Conservation (phyloP, 108 stramenopile species). For the Cyclotella choctawhatcheeana region DNA sequence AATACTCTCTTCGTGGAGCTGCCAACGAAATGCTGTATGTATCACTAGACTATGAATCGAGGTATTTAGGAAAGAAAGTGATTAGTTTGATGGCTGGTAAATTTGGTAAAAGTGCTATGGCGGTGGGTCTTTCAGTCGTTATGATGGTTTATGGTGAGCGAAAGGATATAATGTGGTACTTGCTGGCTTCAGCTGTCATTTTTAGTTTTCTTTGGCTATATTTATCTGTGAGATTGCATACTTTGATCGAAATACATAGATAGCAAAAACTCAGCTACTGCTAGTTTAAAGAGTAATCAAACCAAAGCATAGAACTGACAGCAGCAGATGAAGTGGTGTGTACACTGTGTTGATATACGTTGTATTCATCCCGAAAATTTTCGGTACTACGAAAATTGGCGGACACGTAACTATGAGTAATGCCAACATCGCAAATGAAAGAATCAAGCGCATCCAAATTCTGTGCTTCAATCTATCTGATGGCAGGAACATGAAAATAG, state of each 20-base stretch:
- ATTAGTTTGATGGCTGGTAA: constrained; percentile 63
- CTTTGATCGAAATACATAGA: constrained; percentile 29
- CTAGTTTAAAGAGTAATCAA: neutral
- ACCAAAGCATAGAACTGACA: constrained; percentile 55
- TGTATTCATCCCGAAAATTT: constrained; percentile 58
- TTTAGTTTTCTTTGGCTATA: constrained; percentile 39
- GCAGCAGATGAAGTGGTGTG: constrained; percentile 67
- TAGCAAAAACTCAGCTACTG: neutral
- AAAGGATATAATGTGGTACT: constrained; percentile 40
- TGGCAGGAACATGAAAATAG: constrained; percentile 51
- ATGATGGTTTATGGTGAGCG: constrained; percentile 41
- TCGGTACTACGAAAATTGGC: constrained; percentile 61
- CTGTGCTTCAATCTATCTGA: neutral
- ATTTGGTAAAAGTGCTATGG: constrained; percentile 64
- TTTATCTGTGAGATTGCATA: constrained; percentile 40
- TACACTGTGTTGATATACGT: constrained; percentile 59
- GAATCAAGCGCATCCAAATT: neutral
- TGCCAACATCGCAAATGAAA: constrained; percentile 22
- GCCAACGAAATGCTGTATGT: constrained; percentile 67
- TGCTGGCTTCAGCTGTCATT: constrained; percentile 35
- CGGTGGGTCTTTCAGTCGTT: constrained; percentile 45
- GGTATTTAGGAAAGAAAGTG: constrained; percentile 65
- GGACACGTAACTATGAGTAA: constrained; percentile 57
- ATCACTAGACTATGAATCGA: constrained; percentile 63
- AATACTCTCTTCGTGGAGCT: constrained; percentile 60